Conservation (phyloP, 352 stramenopile species). For the Globisporangium camurandrum region DNA sequence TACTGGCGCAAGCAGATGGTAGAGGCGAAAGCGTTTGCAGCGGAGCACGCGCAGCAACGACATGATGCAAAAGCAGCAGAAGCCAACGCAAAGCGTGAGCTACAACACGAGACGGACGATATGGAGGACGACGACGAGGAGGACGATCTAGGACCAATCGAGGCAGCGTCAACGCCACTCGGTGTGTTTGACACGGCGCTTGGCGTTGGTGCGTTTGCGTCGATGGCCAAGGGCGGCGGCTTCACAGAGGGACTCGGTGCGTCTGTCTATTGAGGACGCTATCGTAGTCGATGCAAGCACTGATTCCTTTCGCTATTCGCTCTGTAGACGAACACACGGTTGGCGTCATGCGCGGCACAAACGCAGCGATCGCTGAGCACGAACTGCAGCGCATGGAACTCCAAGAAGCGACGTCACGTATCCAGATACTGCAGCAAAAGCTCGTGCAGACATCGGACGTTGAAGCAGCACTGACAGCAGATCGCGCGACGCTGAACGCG, state of each 20-base stretch:
- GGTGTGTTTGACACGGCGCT: conserved; percentile 51
- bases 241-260: conserved; percentile 45
- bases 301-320: no score
- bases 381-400: conserved; percentile 39
- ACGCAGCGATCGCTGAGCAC: conserved; percentile 35
- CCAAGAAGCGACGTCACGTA: conserved; percentile 47
- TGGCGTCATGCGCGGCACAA: conserved; percentile 30
- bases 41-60: conserved; percentile 27
- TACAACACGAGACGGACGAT: conserved; percentile 24
- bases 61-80: conserved; percentile 32
- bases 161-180: conserved; percentile 35
- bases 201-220: conserved; percentile 50
- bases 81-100: no score
- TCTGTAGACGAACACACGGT: conserved; percentile 52
- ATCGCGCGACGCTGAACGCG: conserved; percentile 39
- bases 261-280: no score
- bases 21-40: conserved; percentile 34
- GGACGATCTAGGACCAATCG: conserved; percentile 4
- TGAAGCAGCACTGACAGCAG: conserved; percentile 26
- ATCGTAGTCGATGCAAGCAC: no score
- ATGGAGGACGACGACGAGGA: conserved; percentile 11
- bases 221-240: conserved; percentile 30
- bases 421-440: conserved; percentile 42
- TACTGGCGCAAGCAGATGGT: conserved; percentile 70
- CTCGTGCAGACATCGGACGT: conserved; percentile 34